Evolutionary conservation across 257 asterid genomes (phyloP).

Genomic region (Nicotiana noctiflora): DNA sequence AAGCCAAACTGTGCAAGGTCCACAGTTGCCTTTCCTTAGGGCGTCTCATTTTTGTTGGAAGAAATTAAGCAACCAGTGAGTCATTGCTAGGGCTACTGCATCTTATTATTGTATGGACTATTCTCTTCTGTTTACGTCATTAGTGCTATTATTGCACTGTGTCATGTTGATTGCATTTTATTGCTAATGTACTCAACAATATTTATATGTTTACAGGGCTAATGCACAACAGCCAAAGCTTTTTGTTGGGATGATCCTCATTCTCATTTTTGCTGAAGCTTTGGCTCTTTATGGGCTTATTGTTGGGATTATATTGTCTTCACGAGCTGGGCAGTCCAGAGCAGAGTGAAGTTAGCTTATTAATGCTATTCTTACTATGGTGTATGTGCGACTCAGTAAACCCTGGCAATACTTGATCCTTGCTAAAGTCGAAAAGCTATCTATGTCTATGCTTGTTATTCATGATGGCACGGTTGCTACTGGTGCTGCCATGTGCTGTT

Average conservation of each 20-base stretch:
- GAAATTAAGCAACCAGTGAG: not conserved
- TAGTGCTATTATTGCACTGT: not conserved
- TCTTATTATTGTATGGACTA: not conserved
- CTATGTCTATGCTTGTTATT: not conserved
- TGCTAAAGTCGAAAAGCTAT: not conserved
- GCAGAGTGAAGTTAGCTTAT: slow-evolving; percentile 13
- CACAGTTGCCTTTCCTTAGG: not conserved
- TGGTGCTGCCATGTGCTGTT: not conserved
- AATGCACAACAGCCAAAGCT: slow-evolving; percentile 33
- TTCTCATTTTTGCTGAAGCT: slow-evolving; percentile 34
- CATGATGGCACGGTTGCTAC: not conserved
- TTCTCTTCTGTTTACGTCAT: not conserved
- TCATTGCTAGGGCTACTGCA: not conserved
- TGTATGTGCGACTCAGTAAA: not conserved
- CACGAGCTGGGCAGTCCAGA: slow-evolving; percentile 32
- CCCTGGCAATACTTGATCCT: not conserved
- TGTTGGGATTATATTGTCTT: slow-evolving; percentile 32
- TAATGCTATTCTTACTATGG: not conserved
- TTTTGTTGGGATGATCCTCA: slow-evolving; percentile 37
- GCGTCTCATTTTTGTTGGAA: not conserved
- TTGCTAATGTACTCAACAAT: not conserved
- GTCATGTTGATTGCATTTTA: not conserved
- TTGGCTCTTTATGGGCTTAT: slow-evolving; percentile 31
- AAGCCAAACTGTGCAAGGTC: not conserved
- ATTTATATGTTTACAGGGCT: slow-evolving; percentile 18